Percentiles rank a stretch among this genome's conserved stretches.
phyloP scores from a whole-genome alignment of 208 protist genomes.

The Borovskyia barvae region DNA sequence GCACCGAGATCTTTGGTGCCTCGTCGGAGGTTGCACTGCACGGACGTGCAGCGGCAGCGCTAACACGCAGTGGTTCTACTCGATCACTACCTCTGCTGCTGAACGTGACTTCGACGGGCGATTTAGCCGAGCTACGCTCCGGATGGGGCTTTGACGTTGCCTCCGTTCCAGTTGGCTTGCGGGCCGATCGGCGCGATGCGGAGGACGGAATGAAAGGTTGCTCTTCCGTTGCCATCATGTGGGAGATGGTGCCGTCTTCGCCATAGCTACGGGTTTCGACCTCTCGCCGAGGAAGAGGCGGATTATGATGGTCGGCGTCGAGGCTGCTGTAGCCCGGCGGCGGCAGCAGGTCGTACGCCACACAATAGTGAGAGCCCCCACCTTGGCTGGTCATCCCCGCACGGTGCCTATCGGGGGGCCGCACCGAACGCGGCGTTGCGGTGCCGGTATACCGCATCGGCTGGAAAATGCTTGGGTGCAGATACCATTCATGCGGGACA shows the following conservation, averaged over 20 bases:
- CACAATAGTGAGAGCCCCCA: conserved; percentile 5
- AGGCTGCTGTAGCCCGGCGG: conserved; percentile 11
- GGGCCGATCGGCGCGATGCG: conserved; percentile 3
- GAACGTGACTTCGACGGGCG: conserved; percentile 3
- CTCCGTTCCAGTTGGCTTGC: conserved; percentile 4
- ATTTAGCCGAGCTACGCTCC: neutral
- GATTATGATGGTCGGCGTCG: neutral
- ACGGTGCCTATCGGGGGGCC: neutral
- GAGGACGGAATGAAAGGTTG: conserved; percentile 2
- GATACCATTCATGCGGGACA: conserved; percentile 72
- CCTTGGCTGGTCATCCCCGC: neutral
- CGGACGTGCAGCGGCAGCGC: conserved; percentile 2
- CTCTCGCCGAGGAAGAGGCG: conserved; percentile 11
- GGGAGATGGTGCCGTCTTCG: conserved; percentile 24
- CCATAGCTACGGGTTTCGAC: neutral
- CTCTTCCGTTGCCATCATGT: conserved; percentile 23
- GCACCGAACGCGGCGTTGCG: neutral
- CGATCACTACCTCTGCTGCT: conserved; percentile 5
- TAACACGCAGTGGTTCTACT: conserved; percentile 10
- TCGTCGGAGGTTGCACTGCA: neutral
- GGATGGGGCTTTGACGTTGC: neutral
- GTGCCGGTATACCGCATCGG: conserved; percentile 40
- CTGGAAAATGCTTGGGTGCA: conserved; percentile 62
- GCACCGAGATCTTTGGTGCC: conserved; percentile 8
- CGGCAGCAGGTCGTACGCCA: conserved; percentile 11